Evolutionary conservation across 2,329 filamentous ascomycete species (phyloP), one percentile per base, ranked within the genome.

Genomic region (Ambrosiella cleistominuta): DNA sequence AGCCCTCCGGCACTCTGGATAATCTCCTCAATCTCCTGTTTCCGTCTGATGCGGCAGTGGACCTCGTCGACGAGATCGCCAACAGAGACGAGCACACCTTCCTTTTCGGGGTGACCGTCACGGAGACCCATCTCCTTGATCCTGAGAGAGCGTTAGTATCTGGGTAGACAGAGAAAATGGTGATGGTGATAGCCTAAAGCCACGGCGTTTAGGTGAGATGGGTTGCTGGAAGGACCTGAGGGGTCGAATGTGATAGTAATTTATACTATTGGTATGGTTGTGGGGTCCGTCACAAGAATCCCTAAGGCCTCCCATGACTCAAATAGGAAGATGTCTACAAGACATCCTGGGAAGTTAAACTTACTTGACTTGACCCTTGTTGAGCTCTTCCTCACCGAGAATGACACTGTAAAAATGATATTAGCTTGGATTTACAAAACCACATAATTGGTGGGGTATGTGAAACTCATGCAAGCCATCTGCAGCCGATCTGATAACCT

Each of bases 361-460:
- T 61, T 59, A 61, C 60, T 86, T 88, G 64, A 94, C 85, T 69
- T 95, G 85, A 57, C 89, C 89, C 35, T 80, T 77, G 61, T 83
- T 83, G 45, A 95, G 73, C 71, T 97, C 91, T 58, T 95, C 89
- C 66, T 96, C 88, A 50, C 91, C 91, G 0, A 98, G 76, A 64
- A 97, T 93, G 54, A 97, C 78, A 7, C 58, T 60, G 11, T 50
- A 54, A 49, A 42, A n/a, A 37, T 19, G 19, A 56, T 57, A 60
- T 45, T 42, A 50, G 47, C 38, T 35, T 13, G 27, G 27, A 27
- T 27, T 27, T 27, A 27, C 27, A 27, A 27, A 27, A 27, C 27
- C 4, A 27, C 27, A 27, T 27, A 27, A 27, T 27, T 27, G 27
- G 27, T 27, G 27, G 27, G 27, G 4, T 27, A 27, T 27, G 27